These are phyloP conservation scores for Tylopilus cervinicoccineus DNA, from an alignment of 768 basidiomycete species.

Conservation along the genomic window DNA sequence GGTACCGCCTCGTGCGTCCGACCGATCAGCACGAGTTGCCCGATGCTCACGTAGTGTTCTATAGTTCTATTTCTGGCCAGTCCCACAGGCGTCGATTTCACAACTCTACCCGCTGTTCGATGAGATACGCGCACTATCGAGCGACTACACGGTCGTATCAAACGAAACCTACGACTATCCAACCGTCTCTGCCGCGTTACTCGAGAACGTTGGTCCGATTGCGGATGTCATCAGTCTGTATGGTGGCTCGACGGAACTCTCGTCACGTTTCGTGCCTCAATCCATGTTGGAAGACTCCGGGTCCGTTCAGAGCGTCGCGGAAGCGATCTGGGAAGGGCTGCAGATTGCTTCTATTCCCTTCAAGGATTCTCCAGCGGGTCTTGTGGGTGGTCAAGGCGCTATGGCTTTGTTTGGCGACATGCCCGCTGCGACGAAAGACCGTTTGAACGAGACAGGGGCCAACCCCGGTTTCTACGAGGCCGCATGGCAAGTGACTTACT, in stretches of 20 bases:
- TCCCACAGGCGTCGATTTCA: conserved; percentile 1
- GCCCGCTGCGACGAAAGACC: conserved; percentile 6
- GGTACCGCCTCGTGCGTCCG: conserved; percentile 6
- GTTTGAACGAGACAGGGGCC: conserved; percentile 12
- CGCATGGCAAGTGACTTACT: conserved; percentile 11
- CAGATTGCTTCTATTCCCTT: not conserved
- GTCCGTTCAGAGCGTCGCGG: conserved; percentile 5
- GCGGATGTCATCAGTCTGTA: conserved; percentile 5
- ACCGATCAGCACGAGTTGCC: not conserved
- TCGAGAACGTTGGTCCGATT: conserved; percentile 3
- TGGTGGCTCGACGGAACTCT: conserved; percentile 3
- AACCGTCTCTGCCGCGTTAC: conserved; percentile 6
- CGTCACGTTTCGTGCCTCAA: conserved; percentile 15
- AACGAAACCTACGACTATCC: conserved; percentile 13
- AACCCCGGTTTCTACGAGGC: conserved; percentile 19
- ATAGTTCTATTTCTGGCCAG: conserved; percentile 11
- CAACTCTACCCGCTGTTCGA: conserved; percentile 12
- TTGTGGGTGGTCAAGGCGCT: not conserved
- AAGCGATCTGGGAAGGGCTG: conserved; percentile 17
- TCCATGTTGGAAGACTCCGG: conserved; percentile 3
- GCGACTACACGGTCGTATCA: conserved; percentile 7
- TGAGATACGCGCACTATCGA: conserved; percentile 8
- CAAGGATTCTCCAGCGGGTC: not conserved
- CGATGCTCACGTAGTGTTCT: not conserved
- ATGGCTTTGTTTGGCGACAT: conserved; percentile 10